Evolutionary conservation across 331 rosid genomes (phyloP).

Genomic region (Pyracantha coccinea): DNA sequence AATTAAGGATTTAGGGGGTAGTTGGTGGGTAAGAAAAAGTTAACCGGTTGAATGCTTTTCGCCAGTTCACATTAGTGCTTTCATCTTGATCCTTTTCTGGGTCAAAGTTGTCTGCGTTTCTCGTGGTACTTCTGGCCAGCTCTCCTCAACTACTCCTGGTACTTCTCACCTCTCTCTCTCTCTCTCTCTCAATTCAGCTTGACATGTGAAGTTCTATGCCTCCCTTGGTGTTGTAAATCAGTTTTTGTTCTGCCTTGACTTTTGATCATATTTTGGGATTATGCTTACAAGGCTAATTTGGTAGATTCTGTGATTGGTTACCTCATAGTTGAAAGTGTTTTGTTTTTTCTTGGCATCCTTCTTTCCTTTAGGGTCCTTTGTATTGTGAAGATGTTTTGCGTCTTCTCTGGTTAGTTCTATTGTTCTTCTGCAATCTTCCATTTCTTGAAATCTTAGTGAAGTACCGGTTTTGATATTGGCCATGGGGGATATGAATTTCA

Average conservation of each 20-base stretch:
- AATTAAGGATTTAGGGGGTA: neutral
- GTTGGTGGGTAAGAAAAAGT: slow-evolving; percentile 2
- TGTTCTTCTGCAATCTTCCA: neutral
- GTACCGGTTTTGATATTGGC: slow-evolving; percentile 14
- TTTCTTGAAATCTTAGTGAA: neutral
- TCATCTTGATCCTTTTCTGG: neutral
- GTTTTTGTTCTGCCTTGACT: neutral
- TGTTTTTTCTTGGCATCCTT: neutral
- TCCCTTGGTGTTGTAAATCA: neutral
- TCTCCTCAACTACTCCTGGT: neutral
- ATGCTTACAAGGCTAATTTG: neutral
- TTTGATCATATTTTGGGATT: neutral
- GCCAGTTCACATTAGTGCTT: neutral
- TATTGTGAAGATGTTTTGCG: neutral
- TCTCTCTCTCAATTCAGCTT: neutral
- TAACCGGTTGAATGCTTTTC: neutral
- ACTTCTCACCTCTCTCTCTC: neutral
- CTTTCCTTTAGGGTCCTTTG: neutral
- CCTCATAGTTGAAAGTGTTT: neutral
- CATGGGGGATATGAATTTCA: slow-evolving; percentile 30
- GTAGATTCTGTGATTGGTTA: slow-evolving; percentile 3
- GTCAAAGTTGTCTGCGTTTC: neutral
- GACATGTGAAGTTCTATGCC: neutral
- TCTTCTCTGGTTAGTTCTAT: neutral
- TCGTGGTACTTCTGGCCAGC: neutral